These are phyloP conservation scores for Cruciata laevipes DNA, from an alignment of 257 asterid species.

Conservation along the genomic window DNA sequence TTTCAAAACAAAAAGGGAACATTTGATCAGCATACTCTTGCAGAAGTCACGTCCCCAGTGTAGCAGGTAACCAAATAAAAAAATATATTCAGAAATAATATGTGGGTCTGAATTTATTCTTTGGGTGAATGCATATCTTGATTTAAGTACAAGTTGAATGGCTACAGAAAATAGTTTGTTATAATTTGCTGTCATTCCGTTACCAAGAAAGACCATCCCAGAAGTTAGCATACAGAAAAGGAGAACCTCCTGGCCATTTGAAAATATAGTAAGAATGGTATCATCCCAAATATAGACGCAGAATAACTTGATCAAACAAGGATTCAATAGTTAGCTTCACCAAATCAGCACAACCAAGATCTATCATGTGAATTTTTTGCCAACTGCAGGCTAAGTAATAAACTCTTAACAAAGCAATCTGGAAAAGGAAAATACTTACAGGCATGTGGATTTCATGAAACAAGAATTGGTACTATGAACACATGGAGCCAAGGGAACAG, in stretches of 20 bases:
- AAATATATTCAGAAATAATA: not conserved
- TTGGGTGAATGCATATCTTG: not conserved
- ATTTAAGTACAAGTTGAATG: not conserved
- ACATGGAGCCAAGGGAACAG: constrained; percentile 30
- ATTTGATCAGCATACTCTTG: not conserved
- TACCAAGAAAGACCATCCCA: not conserved
- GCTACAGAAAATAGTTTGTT: not conserved
- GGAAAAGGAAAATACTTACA: constrained; percentile 45
- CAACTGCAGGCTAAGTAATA: not conserved
- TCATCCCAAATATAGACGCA: not conserved
- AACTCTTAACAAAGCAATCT: constrained; percentile 2
- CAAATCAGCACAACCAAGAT: not conserved
- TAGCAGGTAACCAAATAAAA: not conserved
- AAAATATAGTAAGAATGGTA: not conserved
- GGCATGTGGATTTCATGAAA: constrained; percentile 43
- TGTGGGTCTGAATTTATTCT: not conserved
- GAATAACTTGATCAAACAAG: not conserved
- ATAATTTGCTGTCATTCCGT: not conserved
- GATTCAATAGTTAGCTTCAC: not conserved
- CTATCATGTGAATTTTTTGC: not conserved
- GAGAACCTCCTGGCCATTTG: not conserved
- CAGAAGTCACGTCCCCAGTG: not conserved
- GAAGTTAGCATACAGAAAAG: not conserved
- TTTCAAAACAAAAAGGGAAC: too few species aligned
- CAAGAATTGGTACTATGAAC: constrained; percentile 28